These are phyloP conservation scores for Scheffersomyces titani DNA, from an alignment of 1,139 yeast species.

Conservation along the genomic window DNA sequence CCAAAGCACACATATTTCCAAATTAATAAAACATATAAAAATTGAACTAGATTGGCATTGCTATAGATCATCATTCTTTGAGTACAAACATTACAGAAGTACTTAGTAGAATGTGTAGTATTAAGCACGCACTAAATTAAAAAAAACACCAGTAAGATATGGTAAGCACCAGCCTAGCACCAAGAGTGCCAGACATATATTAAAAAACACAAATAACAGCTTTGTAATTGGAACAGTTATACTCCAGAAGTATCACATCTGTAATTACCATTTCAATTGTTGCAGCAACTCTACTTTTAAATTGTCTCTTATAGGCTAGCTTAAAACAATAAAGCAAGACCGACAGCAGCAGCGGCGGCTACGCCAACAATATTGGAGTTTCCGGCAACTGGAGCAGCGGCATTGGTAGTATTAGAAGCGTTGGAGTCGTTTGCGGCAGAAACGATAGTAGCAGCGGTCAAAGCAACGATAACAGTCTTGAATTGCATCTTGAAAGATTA, in stretches of 20 bases:
- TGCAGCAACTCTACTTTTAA: not conserved
- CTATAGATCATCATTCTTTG: not conserved
- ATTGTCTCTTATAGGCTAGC: slow-evolving; percentile 12
- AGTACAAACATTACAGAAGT: not conserved
- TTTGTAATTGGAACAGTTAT: not conserved
- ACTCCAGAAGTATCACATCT: not conserved
- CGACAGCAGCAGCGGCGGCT: slow-evolving; percentile 48
- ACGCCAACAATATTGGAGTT: slow-evolving; percentile 26
- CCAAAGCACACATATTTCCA: not conserved
- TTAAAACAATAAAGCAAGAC: slow-evolving; percentile 47
- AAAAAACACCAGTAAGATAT: not conserved
- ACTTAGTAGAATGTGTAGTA: not conserved
- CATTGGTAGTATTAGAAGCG: slow-evolving; percentile 24
- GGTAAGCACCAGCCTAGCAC: not conserved
- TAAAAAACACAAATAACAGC: not conserved
- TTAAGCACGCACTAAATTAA: not conserved
- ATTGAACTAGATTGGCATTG: not conserved
- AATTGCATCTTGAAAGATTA: slow-evolving; percentile 40
- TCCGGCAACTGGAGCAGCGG: slow-evolving; percentile 25
- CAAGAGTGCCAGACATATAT: not conserved
- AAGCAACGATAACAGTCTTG: slow-evolving; percentile 45
- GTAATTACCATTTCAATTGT: not conserved
- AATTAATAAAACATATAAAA: not conserved
- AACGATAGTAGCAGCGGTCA: slow-evolving; percentile 47
- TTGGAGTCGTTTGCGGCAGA: slow-evolving; percentile 43